Conservation (phyloP, 139 green algal genomes). For the Auxenochlorella protothecoides region DNA sequence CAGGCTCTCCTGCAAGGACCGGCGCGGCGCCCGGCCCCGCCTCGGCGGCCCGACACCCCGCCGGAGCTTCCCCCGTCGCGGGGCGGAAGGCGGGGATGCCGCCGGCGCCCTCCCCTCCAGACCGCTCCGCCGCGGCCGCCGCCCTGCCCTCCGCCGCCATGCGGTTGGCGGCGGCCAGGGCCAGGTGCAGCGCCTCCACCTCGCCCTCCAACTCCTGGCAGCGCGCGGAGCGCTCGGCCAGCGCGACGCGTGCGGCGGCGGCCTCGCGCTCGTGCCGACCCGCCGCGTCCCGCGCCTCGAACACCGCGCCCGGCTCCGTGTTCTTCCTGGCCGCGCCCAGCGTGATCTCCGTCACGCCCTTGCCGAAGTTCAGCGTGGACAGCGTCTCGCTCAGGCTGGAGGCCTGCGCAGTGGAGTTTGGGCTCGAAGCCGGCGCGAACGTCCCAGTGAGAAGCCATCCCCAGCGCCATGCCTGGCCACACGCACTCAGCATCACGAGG, state of each 20-base stretch:
- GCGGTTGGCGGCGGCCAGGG: background rate
- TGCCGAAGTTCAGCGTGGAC: conserved; percentile 83
- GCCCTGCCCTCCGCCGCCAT: background rate
- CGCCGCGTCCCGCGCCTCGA: conserved; percentile 47
- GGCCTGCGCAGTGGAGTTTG: no score
- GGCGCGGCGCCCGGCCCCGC: no score
- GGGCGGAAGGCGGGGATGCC: conserved; percentile 7
- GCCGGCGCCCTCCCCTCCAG: conserved; percentile 1
- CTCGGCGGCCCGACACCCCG: background rate
- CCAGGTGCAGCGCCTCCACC: conserved; percentile 5
- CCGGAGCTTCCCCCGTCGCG: background rate
- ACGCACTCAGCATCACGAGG: no score
- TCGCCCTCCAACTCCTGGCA: conserved; percentile 1
- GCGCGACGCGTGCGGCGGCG: conserved; percentile 2
- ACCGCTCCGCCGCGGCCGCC: background rate
- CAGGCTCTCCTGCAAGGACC: no score
- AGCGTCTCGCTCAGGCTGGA: conserved; percentile 43
- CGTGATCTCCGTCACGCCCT: conserved; percentile 72
- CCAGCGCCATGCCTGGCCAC: no score
- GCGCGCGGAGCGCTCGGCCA: background rate
- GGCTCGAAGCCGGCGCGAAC: no score
- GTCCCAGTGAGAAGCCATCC: no score
- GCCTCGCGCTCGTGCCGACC: background rate
- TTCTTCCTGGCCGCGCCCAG: conserved; percentile 65
- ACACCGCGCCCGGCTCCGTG: conserved; percentile 41